Conservation (phyloP, 495 filamentous ascomycete genomes). For the Hypomontagnella monticulosa region DNA sequence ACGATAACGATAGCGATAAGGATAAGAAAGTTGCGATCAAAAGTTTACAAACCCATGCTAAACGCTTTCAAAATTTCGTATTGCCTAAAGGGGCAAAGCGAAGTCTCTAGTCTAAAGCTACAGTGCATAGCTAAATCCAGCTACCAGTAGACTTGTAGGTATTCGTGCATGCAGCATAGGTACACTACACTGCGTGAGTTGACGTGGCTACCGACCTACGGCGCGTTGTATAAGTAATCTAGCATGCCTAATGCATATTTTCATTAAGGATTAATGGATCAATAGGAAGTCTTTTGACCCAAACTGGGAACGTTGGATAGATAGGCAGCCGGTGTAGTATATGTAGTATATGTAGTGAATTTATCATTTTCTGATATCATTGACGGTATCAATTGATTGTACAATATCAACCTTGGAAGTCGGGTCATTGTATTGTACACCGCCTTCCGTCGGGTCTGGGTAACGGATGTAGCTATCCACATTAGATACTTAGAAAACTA, state of each 20-base stretch:
- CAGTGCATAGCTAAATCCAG: neutral
- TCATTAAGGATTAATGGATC: constrained; percentile 26
- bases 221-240: constrained; percentile 17
- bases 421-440: constrained; percentile 17
- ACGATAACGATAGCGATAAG: constrained; percentile 24
- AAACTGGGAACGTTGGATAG: constrained; percentile 6
- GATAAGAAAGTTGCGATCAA: constrained; percentile 17
- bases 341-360: neutral
- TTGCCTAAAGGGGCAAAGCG: constrained; percentile 36
- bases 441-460: constrained; percentile 33
- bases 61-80: constrained; percentile 10
- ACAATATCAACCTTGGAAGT: no score
- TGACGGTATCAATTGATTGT: no score
- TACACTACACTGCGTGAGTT: constrained; percentile 29
- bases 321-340: constrained; percentile 1
- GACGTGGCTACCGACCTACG: constrained; percentile 39
- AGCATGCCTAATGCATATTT: constrained; percentile 23
- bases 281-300: constrained; percentile 8
- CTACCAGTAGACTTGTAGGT: constrained; percentile 2
- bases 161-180: constrained; percentile 26
- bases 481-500: neutral
- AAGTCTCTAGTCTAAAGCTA: constrained; percentile 9
- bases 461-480: constrained; percentile 13
- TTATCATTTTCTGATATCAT: neutral
- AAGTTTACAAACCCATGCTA: neutral